phyloP scores from a whole-genome alignment of 768 basidiomycete genomes.

The Kwoniella dejecticola region DNA sequence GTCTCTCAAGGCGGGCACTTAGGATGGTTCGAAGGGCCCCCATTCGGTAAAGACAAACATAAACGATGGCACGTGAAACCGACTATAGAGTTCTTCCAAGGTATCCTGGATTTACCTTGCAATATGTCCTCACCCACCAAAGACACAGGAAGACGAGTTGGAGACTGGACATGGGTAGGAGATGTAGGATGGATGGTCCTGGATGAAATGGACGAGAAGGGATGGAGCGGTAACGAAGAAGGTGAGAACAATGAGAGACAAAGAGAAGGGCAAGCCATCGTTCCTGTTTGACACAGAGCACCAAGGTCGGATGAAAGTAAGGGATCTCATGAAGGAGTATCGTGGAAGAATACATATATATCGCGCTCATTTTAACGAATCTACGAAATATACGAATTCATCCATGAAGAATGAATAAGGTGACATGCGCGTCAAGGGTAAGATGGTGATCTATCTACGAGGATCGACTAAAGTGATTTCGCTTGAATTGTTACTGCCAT shows the following conservation, averaged over 20 bases:
- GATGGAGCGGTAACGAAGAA: background rate
- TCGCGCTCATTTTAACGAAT: no score
- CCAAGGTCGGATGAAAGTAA: no score
- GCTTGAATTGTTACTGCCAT: constrained; percentile 19
- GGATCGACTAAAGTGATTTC: constrained; percentile 18
- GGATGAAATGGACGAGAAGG: constrained; percentile 1
- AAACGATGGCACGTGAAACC: constrained; percentile 35
- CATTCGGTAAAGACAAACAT: constrained; percentile 23
- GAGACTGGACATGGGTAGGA: constrained; percentile 14
- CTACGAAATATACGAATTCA: no score
- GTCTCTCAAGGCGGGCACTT: constrained; percentile 30
- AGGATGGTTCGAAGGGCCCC: constrained; percentile 35
- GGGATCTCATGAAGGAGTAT: no score
- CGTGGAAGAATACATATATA: no score
- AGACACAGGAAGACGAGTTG: constrained; percentile 5
- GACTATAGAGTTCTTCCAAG: constrained; percentile 25
- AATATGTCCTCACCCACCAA: background rate
- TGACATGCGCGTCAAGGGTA: no score
- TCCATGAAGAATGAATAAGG: no score
- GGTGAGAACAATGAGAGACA: background rate
- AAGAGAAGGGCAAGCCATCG: no score
- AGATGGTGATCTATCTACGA: no score
- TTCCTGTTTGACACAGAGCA: no score
- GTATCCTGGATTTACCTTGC: background rate
- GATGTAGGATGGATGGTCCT: constrained; percentile 20